Conservation (phyloP, 164 flowering plant species). For the Macadamia integrifolia region DNA sequence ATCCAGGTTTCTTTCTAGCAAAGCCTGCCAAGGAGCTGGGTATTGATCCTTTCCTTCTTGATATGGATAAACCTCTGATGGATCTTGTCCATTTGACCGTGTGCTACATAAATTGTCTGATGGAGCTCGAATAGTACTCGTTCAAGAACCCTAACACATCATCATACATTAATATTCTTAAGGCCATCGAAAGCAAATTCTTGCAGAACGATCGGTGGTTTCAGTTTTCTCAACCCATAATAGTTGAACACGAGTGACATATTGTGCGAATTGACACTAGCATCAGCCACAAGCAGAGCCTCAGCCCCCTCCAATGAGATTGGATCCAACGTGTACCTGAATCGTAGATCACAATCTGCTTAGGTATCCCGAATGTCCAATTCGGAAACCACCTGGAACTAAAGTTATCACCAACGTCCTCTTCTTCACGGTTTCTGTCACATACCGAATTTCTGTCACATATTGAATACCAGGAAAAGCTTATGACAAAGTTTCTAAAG, state of each 20-base stretch:
- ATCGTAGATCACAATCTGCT: constrained; percentile 59
- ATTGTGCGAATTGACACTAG: constrained; percentile 76
- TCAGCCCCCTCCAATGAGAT: constrained; percentile 30
- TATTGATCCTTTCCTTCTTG: constrained; percentile 34
- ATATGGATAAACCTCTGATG: constrained; percentile 19
- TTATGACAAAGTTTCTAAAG: too few species aligned
- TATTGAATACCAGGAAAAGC: too few species aligned
- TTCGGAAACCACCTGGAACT: constrained; percentile 73
- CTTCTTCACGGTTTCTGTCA: too few species aligned
- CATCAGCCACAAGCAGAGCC: constrained; percentile 79
- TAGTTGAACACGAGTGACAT: constrained; percentile 60
- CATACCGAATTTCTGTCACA: too few species aligned
- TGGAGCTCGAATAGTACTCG: constrained; percentile 23
- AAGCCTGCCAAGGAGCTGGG: constrained; percentile 27
- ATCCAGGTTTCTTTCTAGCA: constrained; percentile 29
- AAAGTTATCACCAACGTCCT: too few species aligned
- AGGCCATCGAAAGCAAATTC: constrained; percentile 53
- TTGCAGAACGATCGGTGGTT: constrained; percentile 67
- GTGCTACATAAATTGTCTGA: constrained; percentile 39
- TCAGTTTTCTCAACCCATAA: constrained; percentile 48
- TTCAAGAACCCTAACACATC: constrained; percentile 18
- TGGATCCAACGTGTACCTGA: constrained; percentile 26
- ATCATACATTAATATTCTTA: constrained; percentile 28
- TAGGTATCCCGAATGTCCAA: constrained; percentile 65
- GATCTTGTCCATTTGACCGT: constrained; percentile 43